Evolutionary conservation across 2,329 filamentous ascomycete genomes (phyloP), one percentile per base, ranked within the genome.

Genomic region (Claviceps cyperi): DNA sequence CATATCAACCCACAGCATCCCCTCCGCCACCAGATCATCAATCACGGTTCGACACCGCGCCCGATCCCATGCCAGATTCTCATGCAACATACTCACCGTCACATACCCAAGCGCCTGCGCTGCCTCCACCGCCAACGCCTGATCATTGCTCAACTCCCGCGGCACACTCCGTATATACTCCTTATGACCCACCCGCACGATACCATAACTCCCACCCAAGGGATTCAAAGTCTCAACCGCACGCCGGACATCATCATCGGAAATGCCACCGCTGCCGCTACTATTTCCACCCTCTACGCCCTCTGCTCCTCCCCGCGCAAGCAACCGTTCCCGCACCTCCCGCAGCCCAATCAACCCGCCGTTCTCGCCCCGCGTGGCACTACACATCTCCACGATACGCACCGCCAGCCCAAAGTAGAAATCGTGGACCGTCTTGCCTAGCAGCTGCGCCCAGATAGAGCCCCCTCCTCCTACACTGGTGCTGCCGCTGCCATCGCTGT

Each of bases 391-490:
- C 5, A 98, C 92, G 1, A 97, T 86, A 47, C 87, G 78, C n/a
- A 97, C 91, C 1, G 89, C 92, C 44, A 98, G 80, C 71, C 94
- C 91, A 66, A 97, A 97, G 70, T 97, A 98, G 64, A 98, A 98
- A 66, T 98, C 92, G 64, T 96, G 94, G 58, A 98, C 90, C 59
- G 83, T 89, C 52, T 85, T 80, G 32, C 92, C 92, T 19, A 97
- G 76, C 54, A 97, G 79, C 70, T 96, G 90, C 8, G 88, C 85
- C 91, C 92, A 97, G 52, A 96, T 81, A 52, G 84, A 92, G 17
- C 79, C 37, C 8, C 37, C 37, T 39, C 39, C 39, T 11, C 28
- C 28, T 11, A 4, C 9, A 32, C 28, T 9, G 17, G 8, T 17
- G 8, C 38, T 9, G 14, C 41, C 13, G 40, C 13, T 19, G 5